Percentiles rank a stretch among this genome's conserved stretches.
phyloP scores from a whole-genome alignment of 2,329 filamentous ascomycete species.

The Whalleya microplaca region DNA sequence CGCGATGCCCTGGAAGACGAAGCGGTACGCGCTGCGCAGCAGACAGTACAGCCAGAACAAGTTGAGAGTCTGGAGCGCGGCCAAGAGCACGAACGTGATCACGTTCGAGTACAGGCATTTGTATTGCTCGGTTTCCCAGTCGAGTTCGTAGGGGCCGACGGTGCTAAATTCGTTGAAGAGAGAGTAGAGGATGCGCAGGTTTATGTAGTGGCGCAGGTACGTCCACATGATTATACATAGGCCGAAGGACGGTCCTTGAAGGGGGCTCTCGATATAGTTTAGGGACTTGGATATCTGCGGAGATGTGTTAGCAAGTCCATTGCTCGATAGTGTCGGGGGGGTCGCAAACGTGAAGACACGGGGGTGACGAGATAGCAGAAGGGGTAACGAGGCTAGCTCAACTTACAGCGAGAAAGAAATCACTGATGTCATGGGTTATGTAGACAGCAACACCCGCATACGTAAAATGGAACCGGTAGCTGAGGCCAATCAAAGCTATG shows the following conservation, averaged over 20 bases:
- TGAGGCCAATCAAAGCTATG: slow-evolving; percentile 66
- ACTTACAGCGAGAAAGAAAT: slow-evolving; percentile 69
- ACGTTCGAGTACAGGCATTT: slow-evolving; percentile 59
- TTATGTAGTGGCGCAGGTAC: slow-evolving; percentile 72
- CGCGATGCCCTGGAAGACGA: slow-evolving; percentile 51
- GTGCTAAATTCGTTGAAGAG: slow-evolving; percentile 60
- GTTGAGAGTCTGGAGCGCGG: slow-evolving; percentile 59
- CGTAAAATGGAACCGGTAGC: slow-evolving; percentile 77
- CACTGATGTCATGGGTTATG: slow-evolving; percentile 74
- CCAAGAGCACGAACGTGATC: slow-evolving; percentile 57
- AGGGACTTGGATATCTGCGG: slow-evolving; percentile 63
- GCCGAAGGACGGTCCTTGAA: slow-evolving; percentile 68
- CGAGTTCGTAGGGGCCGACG: slow-evolving; percentile 59
- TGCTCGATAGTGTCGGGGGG: no score
- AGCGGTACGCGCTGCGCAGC: slow-evolving; percentile 57
- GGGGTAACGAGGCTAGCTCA: background rate
- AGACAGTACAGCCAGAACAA: slow-evolving; percentile 66
- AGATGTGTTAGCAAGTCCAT: background rate
- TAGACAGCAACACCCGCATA: slow-evolving; percentile 76
- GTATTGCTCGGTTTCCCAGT: slow-evolving; percentile 64
- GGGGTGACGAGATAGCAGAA: background rate
- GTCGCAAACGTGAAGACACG: background rate
- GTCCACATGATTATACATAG: slow-evolving; percentile 70
- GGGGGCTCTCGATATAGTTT: slow-evolving; percentile 68
- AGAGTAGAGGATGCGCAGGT: slow-evolving; percentile 62